Evolutionary conservation across 2,329 filamentous ascomycete species (phyloP), one percentile per base, ranked within the genome.

Genomic region (Tolypocladium inflatum): DNA sequence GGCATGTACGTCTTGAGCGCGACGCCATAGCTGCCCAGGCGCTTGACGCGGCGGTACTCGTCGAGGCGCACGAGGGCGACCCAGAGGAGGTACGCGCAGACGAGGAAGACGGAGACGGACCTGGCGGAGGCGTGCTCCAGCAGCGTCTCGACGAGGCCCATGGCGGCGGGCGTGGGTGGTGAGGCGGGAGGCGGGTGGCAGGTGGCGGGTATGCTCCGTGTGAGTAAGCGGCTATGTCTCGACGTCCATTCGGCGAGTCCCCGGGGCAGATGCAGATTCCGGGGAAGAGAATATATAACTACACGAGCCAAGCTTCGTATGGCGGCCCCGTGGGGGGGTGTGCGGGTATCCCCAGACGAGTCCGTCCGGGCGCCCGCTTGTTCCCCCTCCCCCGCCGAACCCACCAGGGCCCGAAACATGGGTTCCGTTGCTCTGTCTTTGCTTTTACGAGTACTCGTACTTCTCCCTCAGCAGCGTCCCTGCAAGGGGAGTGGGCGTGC

Each of bases 101-200:
- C 59, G 39, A 76, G 30, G 61, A 76, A 68, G 37, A 77, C 55
- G 53, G 74, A 57, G 21, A 74, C 61, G 56, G 69, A 67, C 58
- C 71, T 74, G 56, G 74, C 63, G 58, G 80, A 80, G 65, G 78
- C 63, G 58, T 75, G 69, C 59, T 73, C 71, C 60, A 80, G 53
- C 37, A 80, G 57, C 39, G 72, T 64, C 63, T 84, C 81, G 55
- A 85, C 68, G 26, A 83, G 69, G 63, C 81, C 74, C 75, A 82
- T 82, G 58, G 37, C 69, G 62, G 43, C 19, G 26, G 35, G 51
- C 19, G 51, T 2, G 23, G 39, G 17, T 8, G 23, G 26, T 15
- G 21, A 39, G 5, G 33, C 42, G n/a, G 42, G 23, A 10, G 43
- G 26, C 26, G 26, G 26, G 26, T 26, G 5, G n/a, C n/a, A n/a